These are phyloP conservation scores for Cladophialophora chaetospira DNA, from an alignment of 2,329 filamentous ascomycete species.

Conservation along the genomic window DNA sequence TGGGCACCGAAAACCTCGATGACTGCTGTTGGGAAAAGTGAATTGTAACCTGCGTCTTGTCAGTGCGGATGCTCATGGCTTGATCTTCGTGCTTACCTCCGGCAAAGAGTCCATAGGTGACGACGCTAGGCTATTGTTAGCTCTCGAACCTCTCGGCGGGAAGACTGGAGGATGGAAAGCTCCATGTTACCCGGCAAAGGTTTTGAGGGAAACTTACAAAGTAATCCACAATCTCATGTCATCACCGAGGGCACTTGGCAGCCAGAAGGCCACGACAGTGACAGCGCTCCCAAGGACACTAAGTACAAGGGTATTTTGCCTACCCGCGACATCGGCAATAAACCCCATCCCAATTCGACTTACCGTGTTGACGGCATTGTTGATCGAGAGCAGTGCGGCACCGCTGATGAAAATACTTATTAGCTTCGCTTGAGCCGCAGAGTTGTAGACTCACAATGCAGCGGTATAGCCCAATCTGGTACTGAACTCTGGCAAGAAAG, in stretches of 20 bases:
- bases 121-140: too few species aligned
- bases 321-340: slow-evolving; percentile 42
- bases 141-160: too few species aligned
- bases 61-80: neutral
- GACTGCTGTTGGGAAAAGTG: slow-evolving; percentile 43
- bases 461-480: slow-evolving; percentile 41
- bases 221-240: slow-evolving; percentile 35
- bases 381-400: slow-evolving; percentile 44
- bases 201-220: too few species aligned
- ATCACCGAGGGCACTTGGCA: slow-evolving; percentile 29
- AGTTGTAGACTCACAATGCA: slow-evolving; percentile 23
- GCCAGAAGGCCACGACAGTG: slow-evolving; percentile 37
- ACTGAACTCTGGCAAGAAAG: slow-evolving; percentile 44
- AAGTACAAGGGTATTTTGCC: slow-evolving; percentile 44
- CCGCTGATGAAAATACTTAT: slow-evolving; percentile 31
- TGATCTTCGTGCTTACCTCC: slow-evolving; percentile 25
- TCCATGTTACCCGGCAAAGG: too few species aligned
- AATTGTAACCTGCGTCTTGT: slow-evolving; percentile 39
- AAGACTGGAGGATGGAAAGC: too few species aligned
- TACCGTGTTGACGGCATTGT: slow-evolving; percentile 44
- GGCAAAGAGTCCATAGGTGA: slow-evolving; percentile 42
- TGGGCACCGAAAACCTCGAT: slow-evolving; percentile 44
- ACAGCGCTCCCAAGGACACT: slow-evolving; percentile 37
- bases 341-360: slow-evolving; percentile 44
- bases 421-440: neutral